A percentile compares a stretch with the other conserved stretches of the same genome.
These are phyloP conservation scores for Begonia fuchsioides DNA, from an alignment of 306 rosid genomes.

Conservation along the genomic window DNA sequence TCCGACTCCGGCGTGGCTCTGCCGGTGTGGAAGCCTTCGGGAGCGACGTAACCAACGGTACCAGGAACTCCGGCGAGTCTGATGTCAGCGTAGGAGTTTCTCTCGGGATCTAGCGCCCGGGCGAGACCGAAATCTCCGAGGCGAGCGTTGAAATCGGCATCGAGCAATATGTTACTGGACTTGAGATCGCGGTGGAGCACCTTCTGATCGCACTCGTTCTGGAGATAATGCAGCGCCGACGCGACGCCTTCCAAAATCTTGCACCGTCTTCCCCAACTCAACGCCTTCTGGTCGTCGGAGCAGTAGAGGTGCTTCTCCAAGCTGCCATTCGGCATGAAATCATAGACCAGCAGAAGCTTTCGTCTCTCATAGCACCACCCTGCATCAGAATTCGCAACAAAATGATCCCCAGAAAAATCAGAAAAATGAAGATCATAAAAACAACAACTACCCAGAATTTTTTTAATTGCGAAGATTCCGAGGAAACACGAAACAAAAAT, in stretches of 20 bases:
- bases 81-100: constrained; percentile 37
- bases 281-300: constrained; percentile 5
- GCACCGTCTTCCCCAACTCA: constrained; percentile 20
- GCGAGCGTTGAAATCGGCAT: constrained; percentile 29
- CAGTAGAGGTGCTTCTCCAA: constrained; percentile 26
- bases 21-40: constrained; percentile 43
- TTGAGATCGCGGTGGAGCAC: constrained; percentile 38
- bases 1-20: constrained; percentile 37
- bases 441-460: too few relatives aligned
- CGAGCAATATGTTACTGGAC: constrained; percentile 33
- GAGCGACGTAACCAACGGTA: constrained; percentile 44
- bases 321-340: constrained; percentile 40
- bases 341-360: constrained; percentile 33
- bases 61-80: constrained; percentile 24
- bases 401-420: too few relatives aligned
- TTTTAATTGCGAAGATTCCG: too few relatives aligned
- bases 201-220: constrained; percentile 27
- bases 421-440: too few relatives aligned
- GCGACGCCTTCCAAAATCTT: constrained; percentile 34
- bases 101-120: constrained; percentile 29
- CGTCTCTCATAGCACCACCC: constrained; percentile 43
- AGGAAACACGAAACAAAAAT: too few relatives aligned
- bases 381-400: not conserved
- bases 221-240: constrained; percentile 34
- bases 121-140: constrained; percentile 50